Evolutionary conservation across 164 flowering plant genomes (phyloP).

Genomic region (grape (Vitis vinifera)): ASM3070453v1 NC_081822.1:33265001-33265500

Average conservation of each 20-base stretch:
- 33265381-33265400: constrained; percentile 63
- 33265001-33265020: too few relatives aligned
- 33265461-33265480: constrained; percentile 99
- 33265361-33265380: constrained; percentile 2
- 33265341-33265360: neutral
- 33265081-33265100: neutral
- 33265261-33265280: neutral
- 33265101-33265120: neutral
- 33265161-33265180: constrained; percentile 94
- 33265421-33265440: constrained; percentile 90
- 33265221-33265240: neutral
- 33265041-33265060: neutral
- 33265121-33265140: constrained; percentile 21
- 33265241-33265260: neutral
- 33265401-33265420: constrained; percentile 96
- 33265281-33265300: neutral
- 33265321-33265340: neutral
- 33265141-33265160: constrained; percentile 93
- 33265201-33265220: constrained; percentile 39
- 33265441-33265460: constrained; percentile 91
- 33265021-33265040: too few relatives aligned
- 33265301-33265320: neutral
- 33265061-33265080: neutral
- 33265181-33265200: constrained; percentile 86
- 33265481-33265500: neutral